A percentile compares a stretch with the other conserved stretches of the same genome.
These are phyloP conservation scores for Pythium coloratum DNA, from an alignment of 352 stramenopile genomes.

Conservation along the genomic window DNA sequence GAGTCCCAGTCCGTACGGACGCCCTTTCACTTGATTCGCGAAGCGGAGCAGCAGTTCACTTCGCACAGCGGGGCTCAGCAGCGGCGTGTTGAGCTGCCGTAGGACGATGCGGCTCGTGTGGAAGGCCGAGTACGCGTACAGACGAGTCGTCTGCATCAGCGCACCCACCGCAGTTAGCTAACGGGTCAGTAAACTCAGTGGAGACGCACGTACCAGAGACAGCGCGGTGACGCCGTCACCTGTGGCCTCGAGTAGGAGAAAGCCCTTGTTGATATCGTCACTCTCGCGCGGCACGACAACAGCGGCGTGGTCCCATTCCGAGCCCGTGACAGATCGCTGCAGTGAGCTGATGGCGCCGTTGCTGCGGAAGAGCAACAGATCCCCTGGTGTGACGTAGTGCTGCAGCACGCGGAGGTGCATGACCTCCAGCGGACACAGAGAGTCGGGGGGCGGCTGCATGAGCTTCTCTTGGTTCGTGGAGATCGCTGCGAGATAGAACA, in stretches of 20 bases:
- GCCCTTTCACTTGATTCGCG: conserved; percentile 30
- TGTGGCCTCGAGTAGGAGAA: conserved; percentile 62
- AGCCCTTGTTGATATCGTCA: conserved; percentile 21
- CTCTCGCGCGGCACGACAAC: conserved; percentile 39
- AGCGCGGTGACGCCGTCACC: conserved; percentile 59
- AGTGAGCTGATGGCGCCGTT: conserved; percentile 42
- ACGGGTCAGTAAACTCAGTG: neutral
- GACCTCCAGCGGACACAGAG: conserved; percentile 39
- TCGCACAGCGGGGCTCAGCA: conserved; percentile 45
- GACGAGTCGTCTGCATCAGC: conserved; percentile 26
- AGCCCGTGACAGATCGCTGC: conserved; percentile 51
- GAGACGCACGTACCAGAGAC: conserved; percentile 36
- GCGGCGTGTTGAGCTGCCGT: conserved; percentile 48
- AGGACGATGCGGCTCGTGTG: conserved; percentile 53
- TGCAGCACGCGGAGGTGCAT: conserved; percentile 61
- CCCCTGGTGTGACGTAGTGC: conserved; percentile 48
- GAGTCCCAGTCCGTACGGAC: conserved; percentile 51
- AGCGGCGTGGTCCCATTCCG: conserved; percentile 68
- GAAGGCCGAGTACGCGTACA: conserved; percentile 43
- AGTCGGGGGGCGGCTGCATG: conserved; percentile 2
- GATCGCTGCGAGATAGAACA: conserved; percentile 1
- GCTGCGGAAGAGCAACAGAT: conserved; percentile 64
- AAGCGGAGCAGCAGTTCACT: conserved; percentile 51
- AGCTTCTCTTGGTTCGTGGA: conserved; percentile 14
- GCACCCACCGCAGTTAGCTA: neutral